These are phyloP conservation scores for Rhododendron simsii DNA, from an alignment of 148 eudicot genomes.

Conservation along the genomic window DNA sequence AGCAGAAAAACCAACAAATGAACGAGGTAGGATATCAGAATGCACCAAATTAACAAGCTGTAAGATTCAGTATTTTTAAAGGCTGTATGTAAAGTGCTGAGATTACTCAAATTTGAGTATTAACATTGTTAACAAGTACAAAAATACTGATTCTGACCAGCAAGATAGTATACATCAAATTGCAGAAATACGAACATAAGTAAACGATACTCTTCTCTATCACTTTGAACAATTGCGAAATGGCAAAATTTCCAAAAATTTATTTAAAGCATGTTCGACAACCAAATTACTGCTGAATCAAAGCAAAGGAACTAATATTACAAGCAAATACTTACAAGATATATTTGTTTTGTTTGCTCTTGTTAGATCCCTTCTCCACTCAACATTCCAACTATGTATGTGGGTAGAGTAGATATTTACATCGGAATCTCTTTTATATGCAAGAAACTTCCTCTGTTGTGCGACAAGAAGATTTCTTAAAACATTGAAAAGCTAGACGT, in stretches of 20 bases:
- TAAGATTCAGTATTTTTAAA: not conserved
- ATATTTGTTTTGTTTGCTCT: not conserved
- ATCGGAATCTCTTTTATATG: not conserved
- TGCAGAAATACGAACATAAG: not conserved
- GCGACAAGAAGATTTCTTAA: not conserved
- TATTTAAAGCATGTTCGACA: not conserved
- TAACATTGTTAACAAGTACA: not conserved
- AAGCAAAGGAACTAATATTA: not conserved
- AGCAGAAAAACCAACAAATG: not conserved
- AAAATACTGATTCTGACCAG: not conserved
- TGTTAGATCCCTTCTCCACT: not conserved
- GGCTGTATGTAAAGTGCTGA: not conserved
- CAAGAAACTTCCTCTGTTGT: not conserved
- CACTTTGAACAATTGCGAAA: not conserved
- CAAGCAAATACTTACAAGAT: not conserved
- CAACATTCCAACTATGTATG: not conserved
- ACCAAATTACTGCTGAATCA: not conserved
- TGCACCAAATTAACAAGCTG: not conserved
- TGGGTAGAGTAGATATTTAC: slow-evolving; percentile 4
- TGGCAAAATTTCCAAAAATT: not conserved
- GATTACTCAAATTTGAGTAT: not conserved
- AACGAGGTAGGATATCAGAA: not conserved
- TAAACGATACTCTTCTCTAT: not conserved
- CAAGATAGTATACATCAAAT: not conserved
- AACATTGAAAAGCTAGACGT: not conserved